phyloP scores from a whole-genome alignment of 2,329 filamentous ascomycete species.

The Tympanopsis confertula region DNA sequence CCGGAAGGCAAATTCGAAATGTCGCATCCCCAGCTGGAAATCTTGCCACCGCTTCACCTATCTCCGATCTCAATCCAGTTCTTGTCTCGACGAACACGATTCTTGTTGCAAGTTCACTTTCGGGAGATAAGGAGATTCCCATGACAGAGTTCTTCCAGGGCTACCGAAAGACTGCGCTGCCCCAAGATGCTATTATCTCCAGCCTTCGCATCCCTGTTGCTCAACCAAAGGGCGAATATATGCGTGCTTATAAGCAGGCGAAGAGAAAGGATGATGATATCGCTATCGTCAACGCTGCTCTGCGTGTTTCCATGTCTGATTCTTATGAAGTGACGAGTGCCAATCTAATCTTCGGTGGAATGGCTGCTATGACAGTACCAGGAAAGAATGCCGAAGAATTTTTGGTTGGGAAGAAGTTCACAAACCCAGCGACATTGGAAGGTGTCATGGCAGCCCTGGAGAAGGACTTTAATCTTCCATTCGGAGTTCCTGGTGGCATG shows the following conservation, averaged over 20 bases:
- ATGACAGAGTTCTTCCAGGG: constrained; percentile 89
- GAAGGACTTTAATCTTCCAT: constrained; percentile 75
- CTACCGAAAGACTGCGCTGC: constrained; percentile 74
- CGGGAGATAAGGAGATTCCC: constrained; percentile 69
- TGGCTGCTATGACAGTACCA: constrained; percentile 84
- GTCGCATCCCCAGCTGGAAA: constrained; percentile 96
- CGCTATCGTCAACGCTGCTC: constrained; percentile 83
- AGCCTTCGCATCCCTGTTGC: constrained; percentile 77
- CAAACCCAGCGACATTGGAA: constrained; percentile 73
- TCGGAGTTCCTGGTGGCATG: constrained; percentile 93
- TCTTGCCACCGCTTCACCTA: constrained; percentile 84
- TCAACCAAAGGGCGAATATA: constrained; percentile 64
- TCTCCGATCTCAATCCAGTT: constrained; percentile 91
- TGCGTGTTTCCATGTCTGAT: constrained; percentile 63
- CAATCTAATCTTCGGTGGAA: constrained; percentile 83
- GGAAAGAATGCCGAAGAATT: constrained; percentile 69
- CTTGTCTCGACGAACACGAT: constrained; percentile 78
- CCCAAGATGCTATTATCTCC: constrained; percentile 72
- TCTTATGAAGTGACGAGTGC: constrained; percentile 60
- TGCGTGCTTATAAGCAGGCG: constrained; percentile 86
- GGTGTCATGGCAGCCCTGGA: constrained; percentile 81
- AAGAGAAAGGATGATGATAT: constrained; percentile 98
- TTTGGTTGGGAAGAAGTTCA: constrained; percentile 67
- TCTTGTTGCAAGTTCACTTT: constrained; percentile 67
- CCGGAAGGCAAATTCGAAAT: constrained; percentile 88